A percentile compares a stretch with the other conserved stretches of the same genome.
These are phyloP conservation scores for Metschnikowia gelsemii DNA, from an alignment of 805 yeast species.

Conservation along the genomic window DNA sequence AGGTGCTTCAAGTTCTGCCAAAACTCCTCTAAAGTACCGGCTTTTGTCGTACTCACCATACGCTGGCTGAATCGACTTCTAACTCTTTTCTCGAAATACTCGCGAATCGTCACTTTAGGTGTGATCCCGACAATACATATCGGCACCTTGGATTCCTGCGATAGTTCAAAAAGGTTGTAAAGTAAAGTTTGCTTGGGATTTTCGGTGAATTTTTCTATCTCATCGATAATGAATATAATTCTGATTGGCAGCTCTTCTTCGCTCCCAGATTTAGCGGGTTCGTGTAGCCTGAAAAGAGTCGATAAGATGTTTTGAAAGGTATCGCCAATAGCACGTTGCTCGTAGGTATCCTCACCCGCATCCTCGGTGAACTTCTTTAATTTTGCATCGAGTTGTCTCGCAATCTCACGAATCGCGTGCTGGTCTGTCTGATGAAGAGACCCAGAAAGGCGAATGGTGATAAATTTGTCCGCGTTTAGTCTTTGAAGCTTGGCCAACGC, in stretches of 20 bases:
- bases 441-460: conserved; percentile 68
- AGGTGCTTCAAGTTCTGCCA: conserved; percentile 45
- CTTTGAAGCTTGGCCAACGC: conserved; percentile 49
- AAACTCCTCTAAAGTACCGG: conserved; percentile 49
- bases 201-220: conserved; percentile 74
- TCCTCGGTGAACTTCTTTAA: conserved; percentile 18
- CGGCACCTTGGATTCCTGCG: conserved; percentile 69
- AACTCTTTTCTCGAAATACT: conserved; percentile 86
- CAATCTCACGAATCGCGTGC: conserved; percentile 80
- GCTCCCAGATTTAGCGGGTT: conserved; percentile 18
- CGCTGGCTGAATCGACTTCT: conserved; percentile 86
- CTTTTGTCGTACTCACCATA: conserved; percentile 57
- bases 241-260: conserved; percentile 40
- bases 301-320: conserved; percentile 60
- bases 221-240: conserved; percentile 78
- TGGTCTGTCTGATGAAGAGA: conserved; percentile 70
- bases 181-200: conserved; percentile 77
- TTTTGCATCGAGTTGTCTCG: conserved; percentile 67
- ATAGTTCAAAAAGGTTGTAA: conserved; percentile 83
- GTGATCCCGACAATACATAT: conserved; percentile 81
- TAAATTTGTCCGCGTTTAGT: conserved; percentile 49
- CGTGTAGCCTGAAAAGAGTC: conserved; percentile 44
- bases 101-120: conserved; percentile 71
- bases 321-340: conserved; percentile 54
- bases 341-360: conserved; percentile 32